Conservation (phyloP, 192 early-diverging fungal species). For the Coemansia sp. region DNA sequence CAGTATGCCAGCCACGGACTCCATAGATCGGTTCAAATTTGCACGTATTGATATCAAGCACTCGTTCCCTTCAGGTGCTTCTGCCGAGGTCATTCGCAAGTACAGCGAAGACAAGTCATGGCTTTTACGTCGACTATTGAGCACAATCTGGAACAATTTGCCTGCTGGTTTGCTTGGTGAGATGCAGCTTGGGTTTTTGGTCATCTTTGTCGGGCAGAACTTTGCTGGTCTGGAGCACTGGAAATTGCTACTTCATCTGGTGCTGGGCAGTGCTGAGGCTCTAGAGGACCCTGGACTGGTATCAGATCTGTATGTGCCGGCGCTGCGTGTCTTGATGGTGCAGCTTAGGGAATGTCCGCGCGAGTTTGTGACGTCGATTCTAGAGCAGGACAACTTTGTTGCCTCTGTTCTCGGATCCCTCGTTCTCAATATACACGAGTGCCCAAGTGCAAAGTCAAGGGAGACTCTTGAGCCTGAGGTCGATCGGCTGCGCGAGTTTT, state of each 20-base stretch:
- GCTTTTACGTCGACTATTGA: conserved; percentile 50
- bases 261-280: conserved; percentile 63
- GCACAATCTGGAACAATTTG: conserved; percentile 23
- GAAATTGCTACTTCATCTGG: conserved; percentile 71
- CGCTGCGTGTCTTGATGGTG: conserved; percentile 45
- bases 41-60: conserved; percentile 73
- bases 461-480: conserved; percentile 42
- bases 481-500: conserved; percentile 47
- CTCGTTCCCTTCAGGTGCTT: conserved; percentile 74
- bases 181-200: conserved; percentile 76
- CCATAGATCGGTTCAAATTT: conserved; percentile 52
- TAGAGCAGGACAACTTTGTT: conserved; percentile 35
- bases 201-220: conserved; percentile 75
- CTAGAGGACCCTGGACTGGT: conserved; percentile 34
- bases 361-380: conserved; percentile 31
- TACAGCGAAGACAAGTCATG: conserved; percentile 91
- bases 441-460: conserved; percentile 5
- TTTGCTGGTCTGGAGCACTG: conserved; percentile 86
- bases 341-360: conserved; percentile 18
- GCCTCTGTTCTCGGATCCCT: conserved; percentile 34
- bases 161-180: conserved; percentile 64
- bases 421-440: conserved; percentile 44
- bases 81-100: conserved; percentile 61
- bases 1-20: neutral
- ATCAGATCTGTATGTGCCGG: conserved; percentile 51